A percentile compares a stretch with the other conserved stretches of the same genome.
These are phyloP conservation scores for Aspergillus sp. DNA, from an alignment of 2,329 filamentous ascomycete species.

Conservation along the genomic window DNA sequence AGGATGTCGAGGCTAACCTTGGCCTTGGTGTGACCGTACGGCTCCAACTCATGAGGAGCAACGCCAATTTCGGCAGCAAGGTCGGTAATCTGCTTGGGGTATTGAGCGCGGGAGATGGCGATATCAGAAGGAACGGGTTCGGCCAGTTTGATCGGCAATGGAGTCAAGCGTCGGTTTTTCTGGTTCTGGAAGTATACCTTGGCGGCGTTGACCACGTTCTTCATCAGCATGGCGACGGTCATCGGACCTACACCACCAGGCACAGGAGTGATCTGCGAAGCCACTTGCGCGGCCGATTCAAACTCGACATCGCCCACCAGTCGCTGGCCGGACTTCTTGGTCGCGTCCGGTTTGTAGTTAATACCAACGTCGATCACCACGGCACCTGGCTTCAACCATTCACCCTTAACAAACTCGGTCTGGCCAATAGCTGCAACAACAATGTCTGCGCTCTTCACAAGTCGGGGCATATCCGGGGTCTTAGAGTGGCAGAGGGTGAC, in stretches of 20 bases:
- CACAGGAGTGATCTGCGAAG: constrained; percentile 89
- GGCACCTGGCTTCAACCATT: constrained; percentile 91
- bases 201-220: constrained; percentile 88
- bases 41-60: constrained; percentile 79
- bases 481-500: constrained; percentile 94
- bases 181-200: constrained; percentile 74
- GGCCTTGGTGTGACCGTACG: constrained; percentile 90
- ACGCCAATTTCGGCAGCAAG: constrained; percentile 85
- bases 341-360: constrained; percentile 83
- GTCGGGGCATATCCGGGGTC: constrained; percentile 64
- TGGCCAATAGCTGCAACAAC: constrained; percentile 87
- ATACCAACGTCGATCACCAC: constrained; percentile 97
- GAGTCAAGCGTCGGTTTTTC: constrained; percentile 69
- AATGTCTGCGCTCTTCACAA: constrained; percentile 80
- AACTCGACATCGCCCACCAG: constrained; percentile 95
- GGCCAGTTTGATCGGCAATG: constrained; percentile 73
- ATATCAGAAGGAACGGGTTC: constrained; percentile 92
- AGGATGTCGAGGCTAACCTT: constrained; percentile 83
- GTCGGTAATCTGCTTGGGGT: constrained; percentile 82
- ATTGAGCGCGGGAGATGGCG: constrained; percentile 78
- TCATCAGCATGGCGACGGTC: constrained; percentile 96
- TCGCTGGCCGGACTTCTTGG: constrained; percentile 85
- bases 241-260: constrained; percentile 96
- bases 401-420: constrained; percentile 81
- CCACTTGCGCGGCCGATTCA: constrained; percentile 73